These are phyloP conservation scores for Moelleriella libera DNA, from an alignment of 2,329 filamentous ascomycete genomes.

Conservation along the genomic window DNA sequence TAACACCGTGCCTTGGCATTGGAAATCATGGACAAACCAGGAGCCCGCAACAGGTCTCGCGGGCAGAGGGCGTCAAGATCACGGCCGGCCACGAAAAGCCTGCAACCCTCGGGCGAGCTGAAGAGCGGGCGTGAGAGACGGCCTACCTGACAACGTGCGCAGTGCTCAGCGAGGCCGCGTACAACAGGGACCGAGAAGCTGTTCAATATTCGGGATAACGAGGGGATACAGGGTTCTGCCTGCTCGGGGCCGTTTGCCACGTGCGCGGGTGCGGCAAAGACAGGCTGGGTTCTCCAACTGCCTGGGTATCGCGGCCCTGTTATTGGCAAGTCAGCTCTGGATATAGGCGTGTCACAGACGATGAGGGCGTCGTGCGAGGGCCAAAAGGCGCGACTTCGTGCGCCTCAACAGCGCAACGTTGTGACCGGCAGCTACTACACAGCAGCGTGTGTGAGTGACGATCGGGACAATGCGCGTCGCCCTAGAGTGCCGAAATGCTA, in stretches of 20 bases:
- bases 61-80: too few relatives aligned
- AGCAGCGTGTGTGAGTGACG: background rate
- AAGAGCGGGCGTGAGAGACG: too few relatives aligned
- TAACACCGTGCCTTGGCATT: too few relatives aligned
- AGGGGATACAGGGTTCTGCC: background rate
- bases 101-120: too few relatives aligned
- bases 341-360: background rate
- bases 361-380: background rate
- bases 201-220: background rate
- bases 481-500: background rate
- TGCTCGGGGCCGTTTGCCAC: slow-evolving; percentile 1
- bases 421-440: background rate
- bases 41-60: too few relatives aligned
- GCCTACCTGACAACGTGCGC: too few relatives aligned
- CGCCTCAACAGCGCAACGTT: background rate
- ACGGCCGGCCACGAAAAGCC: too few relatives aligned
- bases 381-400: background rate
- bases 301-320: background rate
- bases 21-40: too few relatives aligned
- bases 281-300: background rate
- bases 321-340: background rate
- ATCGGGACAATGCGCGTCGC: background rate
- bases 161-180: background rate
- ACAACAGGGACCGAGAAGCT: background rate
- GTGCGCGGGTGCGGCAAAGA: slow-evolving; percentile 1